Evolutionary conservation across 2,329 filamentous ascomycete genomes (phyloP), one percentile per base, ranked within the genome.

Genomic region (Incumbomyces delicatus): DNA sequence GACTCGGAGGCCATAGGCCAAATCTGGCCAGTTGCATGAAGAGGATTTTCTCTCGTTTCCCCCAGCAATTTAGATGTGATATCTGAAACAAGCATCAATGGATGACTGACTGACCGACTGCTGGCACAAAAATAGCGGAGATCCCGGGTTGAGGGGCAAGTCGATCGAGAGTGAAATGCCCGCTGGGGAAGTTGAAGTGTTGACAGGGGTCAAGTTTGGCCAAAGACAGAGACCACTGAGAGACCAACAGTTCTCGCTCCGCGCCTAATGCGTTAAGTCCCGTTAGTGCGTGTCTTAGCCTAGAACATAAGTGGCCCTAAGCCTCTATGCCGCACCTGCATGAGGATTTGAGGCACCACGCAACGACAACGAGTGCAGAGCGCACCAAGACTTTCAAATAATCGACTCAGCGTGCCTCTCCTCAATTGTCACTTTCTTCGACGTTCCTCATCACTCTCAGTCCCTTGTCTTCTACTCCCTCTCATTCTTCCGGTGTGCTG

Each of bases 401-500:
- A 27, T 27, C n/a, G 27, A 27, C n/a, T 42, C 32, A 14, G 13
- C 30, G 12, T 32, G 27, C 48, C 49, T 44, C 50, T 48, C 45
- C 47, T 53, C 46, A 40, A 37, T 40, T 42, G 49, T 50, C 53
- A 50, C 52, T 54, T 55, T 53, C 52, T 44, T 56, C 45, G 46
- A 47, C 58, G 14, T 35, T 48, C 55, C 52, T 63, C 61, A 62
- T 63, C 60, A 60, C 60, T 58, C 58, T 61, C 53, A 52, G 46
- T 53, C 53, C 52, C 59, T 60, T 27, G 57, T 61, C 62, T 62
- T 61, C 61, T 61, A 60, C 58, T 63, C 56, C 61, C 59, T 58
- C 59, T 53, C 44, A 54, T 56, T 54, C 31, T 47, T 6, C 34
- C 36, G 43, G 29, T 41, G 36, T 41, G 58, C 53, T 55, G 48